Conservation (phyloP, 1,139 yeast genomes). For the Pichia norvegensis region DNA sequence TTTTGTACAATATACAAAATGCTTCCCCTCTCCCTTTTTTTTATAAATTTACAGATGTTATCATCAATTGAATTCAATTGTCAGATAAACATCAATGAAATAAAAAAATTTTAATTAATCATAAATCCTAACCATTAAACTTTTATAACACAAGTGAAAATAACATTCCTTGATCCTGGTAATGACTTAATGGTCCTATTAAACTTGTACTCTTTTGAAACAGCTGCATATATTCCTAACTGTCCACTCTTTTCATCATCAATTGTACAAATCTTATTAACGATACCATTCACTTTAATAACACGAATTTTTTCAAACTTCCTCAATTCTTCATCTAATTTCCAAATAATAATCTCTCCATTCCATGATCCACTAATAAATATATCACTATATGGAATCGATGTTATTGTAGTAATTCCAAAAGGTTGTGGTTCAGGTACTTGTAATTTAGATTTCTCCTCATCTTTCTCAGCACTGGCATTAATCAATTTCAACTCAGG, state of each 20-base stretch:
- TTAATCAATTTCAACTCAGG: conserved; percentile 39
- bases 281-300: conserved; percentile 60
- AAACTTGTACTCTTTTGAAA: conserved; percentile 77
- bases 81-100: conserved; percentile 2
- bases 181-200: conserved; percentile 66
- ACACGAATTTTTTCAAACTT: conserved; percentile 49
- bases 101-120: conserved; percentile 1
- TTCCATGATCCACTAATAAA: conserved; percentile 86
- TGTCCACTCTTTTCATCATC: conserved; percentile 38
- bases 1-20: background rate
- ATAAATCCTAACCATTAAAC: too few relatives aligned
- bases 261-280: conserved; percentile 59
- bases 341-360: conserved; percentile 74
- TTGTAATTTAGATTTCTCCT: conserved; percentile 37
- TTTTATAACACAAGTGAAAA: conserved; percentile 38
- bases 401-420: conserved; percentile 75
- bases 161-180: conserved; percentile 42
- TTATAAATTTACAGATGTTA: background rate
- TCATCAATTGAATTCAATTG: background rate
- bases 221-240: conserved; percentile 54
- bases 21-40: background rate
- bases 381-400: conserved; percentile 84
- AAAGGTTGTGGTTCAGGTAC: conserved; percentile 70
- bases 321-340: conserved; percentile 55
- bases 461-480: conserved; percentile 64